phyloP scores from a whole-genome alignment of 768 basidiomycete species.

The Pulveroboletus sp. region DNA sequence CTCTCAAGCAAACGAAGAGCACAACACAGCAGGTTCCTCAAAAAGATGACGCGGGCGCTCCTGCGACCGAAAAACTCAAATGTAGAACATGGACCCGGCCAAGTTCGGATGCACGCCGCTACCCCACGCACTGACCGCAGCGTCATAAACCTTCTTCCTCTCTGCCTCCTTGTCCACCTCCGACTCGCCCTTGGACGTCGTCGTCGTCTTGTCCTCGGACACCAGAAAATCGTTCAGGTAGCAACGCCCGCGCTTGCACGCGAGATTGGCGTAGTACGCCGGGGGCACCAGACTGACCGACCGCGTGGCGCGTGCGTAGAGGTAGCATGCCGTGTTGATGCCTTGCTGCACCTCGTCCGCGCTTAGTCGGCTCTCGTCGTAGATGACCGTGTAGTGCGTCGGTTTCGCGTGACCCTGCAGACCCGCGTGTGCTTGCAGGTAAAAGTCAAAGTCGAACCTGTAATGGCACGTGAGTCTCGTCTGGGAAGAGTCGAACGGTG shows the following conservation, averaged over 20 bases:
- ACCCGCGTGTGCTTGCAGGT: conserved; percentile 72
- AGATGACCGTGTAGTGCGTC: conserved; percentile 76
- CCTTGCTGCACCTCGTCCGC: conserved; percentile 75
- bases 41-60: too few relatives aligned
- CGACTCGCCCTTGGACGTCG: conserved; percentile 23
- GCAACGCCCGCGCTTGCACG: conserved; percentile 73
- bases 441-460: conserved; percentile 63
- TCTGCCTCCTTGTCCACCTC: conserved; percentile 31
- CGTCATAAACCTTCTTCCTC: conserved; percentile 15
- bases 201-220: conserved; percentile 46
- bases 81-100: conserved; percentile 71
- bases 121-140: conserved; percentile 42
- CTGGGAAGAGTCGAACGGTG: too few relatives aligned
- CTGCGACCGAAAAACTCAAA: too few relatives aligned
- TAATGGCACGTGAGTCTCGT: too few relatives aligned
- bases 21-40: too few relatives aligned
- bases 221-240: conserved; percentile 72
- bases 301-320: conserved; percentile 80
- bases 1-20: too few relatives aligned
- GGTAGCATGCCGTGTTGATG: conserved; percentile 63
- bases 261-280: conserved; percentile 79
- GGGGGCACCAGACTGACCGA: conserved; percentile 79
- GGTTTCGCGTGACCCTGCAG: conserved; percentile 67
- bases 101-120: conserved; percentile 54
- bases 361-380: conserved; percentile 67